These are phyloP conservation scores for Trypanosoma cruzi DNA, from an alignment of 208 protist genomes.

Conservation along the genomic window DNA sequence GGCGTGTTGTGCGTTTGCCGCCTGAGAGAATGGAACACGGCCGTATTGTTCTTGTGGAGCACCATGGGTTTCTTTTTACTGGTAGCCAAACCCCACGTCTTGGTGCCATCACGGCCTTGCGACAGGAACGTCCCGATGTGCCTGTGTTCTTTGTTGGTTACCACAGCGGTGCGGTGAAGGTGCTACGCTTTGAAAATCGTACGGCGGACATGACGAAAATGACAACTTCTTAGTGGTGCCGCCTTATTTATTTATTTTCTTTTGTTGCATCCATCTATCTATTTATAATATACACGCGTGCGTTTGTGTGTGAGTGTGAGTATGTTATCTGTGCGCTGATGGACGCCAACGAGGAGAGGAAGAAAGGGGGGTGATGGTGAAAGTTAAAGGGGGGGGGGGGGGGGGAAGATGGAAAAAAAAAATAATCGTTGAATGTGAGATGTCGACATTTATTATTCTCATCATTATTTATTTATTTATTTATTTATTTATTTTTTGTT, in stretches of 20 bases:
- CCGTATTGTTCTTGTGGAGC: slow-evolving; percentile 62
- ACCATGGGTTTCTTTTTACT: slow-evolving; percentile 46
- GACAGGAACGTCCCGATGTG: slow-evolving; percentile 58
- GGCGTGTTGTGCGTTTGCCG: slow-evolving; percentile 72
- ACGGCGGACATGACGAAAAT: slow-evolving; percentile 3
- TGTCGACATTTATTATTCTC: too few relatives aligned
- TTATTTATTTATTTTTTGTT: too few relatives aligned
- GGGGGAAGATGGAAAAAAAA: too few relatives aligned
- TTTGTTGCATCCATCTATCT: too few relatives aligned
- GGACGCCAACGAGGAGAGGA: too few relatives aligned
- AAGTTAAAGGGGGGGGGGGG: too few relatives aligned
- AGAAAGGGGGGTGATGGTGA: too few relatives aligned
- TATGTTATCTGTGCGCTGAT: too few relatives aligned
- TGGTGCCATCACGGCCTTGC: slow-evolving; percentile 64
- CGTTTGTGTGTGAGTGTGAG: too few relatives aligned
- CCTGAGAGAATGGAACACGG: slow-evolving; percentile 64
- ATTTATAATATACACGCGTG: too few relatives aligned
- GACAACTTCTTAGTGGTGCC: neutral
- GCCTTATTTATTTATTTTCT: neutral
- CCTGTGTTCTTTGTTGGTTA: slow-evolving; percentile 81
- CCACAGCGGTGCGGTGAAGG: slow-evolving; percentile 48
- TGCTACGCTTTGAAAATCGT: slow-evolving; percentile 60
- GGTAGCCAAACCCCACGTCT: slow-evolving; percentile 18
- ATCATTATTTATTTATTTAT: too few relatives aligned
- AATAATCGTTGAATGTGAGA: too few relatives aligned